A percentile compares a stretch with the other conserved stretches of the same genome.
These are phyloP conservation scores for Puccinia hordei DNA, from an alignment of 1,284 basidiomycete species.

Conservation along the genomic window DNA sequence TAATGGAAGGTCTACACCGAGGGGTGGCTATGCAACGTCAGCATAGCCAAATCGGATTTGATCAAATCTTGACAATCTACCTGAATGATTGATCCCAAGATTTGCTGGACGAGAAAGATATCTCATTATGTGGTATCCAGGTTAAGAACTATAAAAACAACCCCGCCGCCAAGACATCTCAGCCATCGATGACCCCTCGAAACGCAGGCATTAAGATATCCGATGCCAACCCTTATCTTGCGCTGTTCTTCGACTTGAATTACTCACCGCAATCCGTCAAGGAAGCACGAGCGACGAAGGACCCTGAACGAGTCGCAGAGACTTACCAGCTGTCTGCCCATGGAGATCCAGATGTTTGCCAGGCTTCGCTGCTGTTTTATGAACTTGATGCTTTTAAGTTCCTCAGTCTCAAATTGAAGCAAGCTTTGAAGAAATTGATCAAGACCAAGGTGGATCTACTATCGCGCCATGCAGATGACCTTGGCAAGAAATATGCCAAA, in stretches of 20 bases:
- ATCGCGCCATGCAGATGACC: too few relatives aligned
- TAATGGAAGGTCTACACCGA: not conserved
- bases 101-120: not conserved
- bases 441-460: too few relatives aligned
- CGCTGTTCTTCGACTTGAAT: too few relatives aligned
- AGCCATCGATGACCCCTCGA: too few relatives aligned
- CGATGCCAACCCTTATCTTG: too few relatives aligned
- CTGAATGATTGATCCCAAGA: not conserved
- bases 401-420: too few relatives aligned
- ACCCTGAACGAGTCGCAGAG: not conserved
- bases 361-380: not conserved
- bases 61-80: not conserved
- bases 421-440: too few relatives aligned
- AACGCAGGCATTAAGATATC: too few relatives aligned
- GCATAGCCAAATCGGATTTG: not conserved
- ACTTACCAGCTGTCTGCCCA: too few relatives aligned
- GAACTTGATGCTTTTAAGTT: slow-evolving; percentile 4
- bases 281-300: not conserved
- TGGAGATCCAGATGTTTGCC: not conserved
- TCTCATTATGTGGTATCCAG: not conserved
- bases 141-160: not conserved
- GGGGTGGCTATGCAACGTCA: slow-evolving; percentile 3
- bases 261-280: too few relatives aligned
- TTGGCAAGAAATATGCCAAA: too few relatives aligned
- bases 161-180: too few relatives aligned